Base-by-base conservation (phyloP, 2,329 filamentous ascomycete species). In the Biscogniauxia marginata region DNA sequence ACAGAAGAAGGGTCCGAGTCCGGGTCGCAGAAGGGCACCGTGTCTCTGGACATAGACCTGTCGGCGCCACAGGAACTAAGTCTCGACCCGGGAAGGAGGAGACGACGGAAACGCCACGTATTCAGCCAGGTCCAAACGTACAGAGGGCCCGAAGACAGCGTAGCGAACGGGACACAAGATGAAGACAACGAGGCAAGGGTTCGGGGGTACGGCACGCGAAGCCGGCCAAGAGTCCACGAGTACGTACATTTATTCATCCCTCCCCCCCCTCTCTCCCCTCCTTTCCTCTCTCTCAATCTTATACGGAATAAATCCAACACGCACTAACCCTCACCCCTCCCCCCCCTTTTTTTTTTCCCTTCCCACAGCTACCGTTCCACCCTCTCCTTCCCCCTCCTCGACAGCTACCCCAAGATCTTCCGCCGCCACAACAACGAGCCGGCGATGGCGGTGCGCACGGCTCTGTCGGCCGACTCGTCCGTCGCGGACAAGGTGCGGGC, bases 361-460 rank as follows among this genome's bases (percentile, higher is more conserved):
- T n/a, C n/a, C n/a, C n/a, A n/a, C n/a, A 83, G 79, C 57, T 85
- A 83, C 65, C 74, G 79, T 55, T 75, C 79, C 7, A 47, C 74
- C 2, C 78, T 93, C 7, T 76, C 82, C 1, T 95, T 92, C 67
- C 92, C 93, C 1, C 69, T 93, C 23, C 80, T 96, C 30, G 87
- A 95, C 68, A 96, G 91, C 70, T 97, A 90, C 69, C 95, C 95
- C 0, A 76, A 77, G 24, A 88, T 97, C 53, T 91, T 93, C 71
- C 70, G 79, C 18, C 74, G 79, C 51, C 70, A 70, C 2, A 63
- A 70, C 50, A 68, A 66, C 52, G 62, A 74, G 56, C 58, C 69
- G 21, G 65, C 79, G 56, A 62, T 87, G 56, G 77, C 79, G 16
- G 70, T 86, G 24, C 77, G 74, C 46, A 83, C 85, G 46, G 79